Base-by-base conservation (phyloP, 179 eudicot genomes). In the Drosera spatulata region DNA sequence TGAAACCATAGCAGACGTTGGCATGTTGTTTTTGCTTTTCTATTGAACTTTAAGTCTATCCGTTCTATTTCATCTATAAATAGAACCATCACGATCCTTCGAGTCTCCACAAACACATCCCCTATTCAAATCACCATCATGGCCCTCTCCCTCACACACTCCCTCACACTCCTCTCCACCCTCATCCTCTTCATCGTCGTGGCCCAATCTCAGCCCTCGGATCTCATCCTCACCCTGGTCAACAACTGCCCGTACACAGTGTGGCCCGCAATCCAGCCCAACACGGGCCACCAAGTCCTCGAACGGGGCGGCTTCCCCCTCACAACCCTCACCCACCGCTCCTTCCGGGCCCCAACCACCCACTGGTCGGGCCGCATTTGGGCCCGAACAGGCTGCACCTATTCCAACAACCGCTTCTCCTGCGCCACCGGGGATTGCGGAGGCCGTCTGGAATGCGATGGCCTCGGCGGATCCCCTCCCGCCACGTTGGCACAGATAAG, bases 211-310 rank as follows among this genome's bases (percentile, higher is more conserved):
- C 78, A 70, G 37, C 46, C 69, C 41, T 50, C 69, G 37, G 64
- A 73, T 2, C 62, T 70, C 39, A 65, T 61, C 51, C 63, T 78
- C 6, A 78, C 82, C 8, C 59, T 78, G 0, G 79, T 78, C 2
- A 78, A 78, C 79, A 78, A 78, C 76, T 78, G 82, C 73, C 82
- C 81, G 0, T 78, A 64, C 74, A 68, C 82, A 11, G 60, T 78
- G 59, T 78, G 76, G 76, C 82, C 82, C 14, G 82, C 79, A 0
- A 68, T 74, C 74, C 74, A 74, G 22, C 82, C 82, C 69, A 74
- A 71, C 71, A n/a, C 75, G 3, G 82, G 82, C 50, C 55, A 50
- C 62, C 69, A 68, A 0, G 62, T 71, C 76, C 67, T 74, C 2
- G 64, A 77, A 48, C 67, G 65, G 2, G 82, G 82, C 6, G 82